Evolutionary conservation across 106 monocot genomes (phyloP), one percentile per base, ranked within the genome.

Genomic region (Agapanthus africanus): DNA sequence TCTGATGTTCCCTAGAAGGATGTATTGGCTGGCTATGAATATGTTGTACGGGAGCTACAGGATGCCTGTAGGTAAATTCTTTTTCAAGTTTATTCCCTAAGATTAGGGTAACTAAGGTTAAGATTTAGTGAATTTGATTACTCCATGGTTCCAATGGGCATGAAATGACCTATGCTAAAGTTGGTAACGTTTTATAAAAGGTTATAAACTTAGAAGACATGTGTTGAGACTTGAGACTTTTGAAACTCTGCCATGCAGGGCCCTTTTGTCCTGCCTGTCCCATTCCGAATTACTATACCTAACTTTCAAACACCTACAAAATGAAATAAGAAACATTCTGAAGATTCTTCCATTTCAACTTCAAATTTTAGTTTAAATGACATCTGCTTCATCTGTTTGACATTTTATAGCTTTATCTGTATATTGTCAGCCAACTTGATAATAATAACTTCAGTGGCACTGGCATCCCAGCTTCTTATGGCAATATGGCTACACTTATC

Each of bases 401-500:
- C 46, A 63, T 21, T 26, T 57, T 66, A 44, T 67, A 42, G 36
- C 34, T 63, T 76, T 57, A n/a, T 52, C 27, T 84, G 1, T 62
- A 34, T 65, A 1, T 57, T 74, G 42, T 79, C 80, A 93, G 92
- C 52, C 92, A 93, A 63, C 83, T 88, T 73, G 92, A 93, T 74
- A 88, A 93, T 65, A 93, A 93, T 71, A 93, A 93, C 67, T 85
- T 93, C 79, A 79, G 80, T 63, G 92, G 92, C 11, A 83, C 76
- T 41, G 71, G 73, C 40, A 85, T 93, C 69, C 92, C 92, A 70
- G 60, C 78, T 69, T 81, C 85, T 62, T 93, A 85, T 67, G 63
- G 70, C 32, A 93, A 77, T 35, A 77, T 88, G 56, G 30, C 49
- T 22, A 71, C 77, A 33, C 83, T 93, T 71, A 16, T 73, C 35